Evolutionary conservation across 2,329 filamentous ascomycete genomes (phyloP).

Genomic region (Endothia cerciana): DNA sequence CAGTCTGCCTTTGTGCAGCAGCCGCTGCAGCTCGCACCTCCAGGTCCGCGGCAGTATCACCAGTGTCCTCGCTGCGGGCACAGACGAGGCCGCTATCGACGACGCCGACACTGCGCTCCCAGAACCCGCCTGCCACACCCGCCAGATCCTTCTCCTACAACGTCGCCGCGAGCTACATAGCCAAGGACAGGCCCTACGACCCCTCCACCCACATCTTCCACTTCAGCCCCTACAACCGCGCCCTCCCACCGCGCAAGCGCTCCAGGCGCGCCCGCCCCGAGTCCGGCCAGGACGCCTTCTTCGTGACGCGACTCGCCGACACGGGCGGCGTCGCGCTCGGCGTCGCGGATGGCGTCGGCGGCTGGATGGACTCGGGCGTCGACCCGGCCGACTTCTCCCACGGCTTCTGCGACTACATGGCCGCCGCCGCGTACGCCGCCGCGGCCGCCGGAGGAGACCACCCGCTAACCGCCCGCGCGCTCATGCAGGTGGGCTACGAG

Average conservation of each 20-base stretch:
- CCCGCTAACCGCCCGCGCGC: conserved; percentile 60
- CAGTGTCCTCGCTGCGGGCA: conserved; percentile 4
- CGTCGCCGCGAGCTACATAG: conserved; percentile 75
- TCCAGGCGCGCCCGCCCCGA: conserved; percentile 68
- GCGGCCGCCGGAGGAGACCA: conserved; percentile 42
- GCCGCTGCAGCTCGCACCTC: conserved; percentile 13
- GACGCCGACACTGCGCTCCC: conserved; percentile 30
- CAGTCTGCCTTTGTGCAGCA: not conserved
- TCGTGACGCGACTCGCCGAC: conserved; percentile 79
- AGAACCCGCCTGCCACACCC: conserved; percentile 29
- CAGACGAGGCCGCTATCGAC: conserved; percentile 2
- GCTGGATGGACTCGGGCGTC: conserved; percentile 90
- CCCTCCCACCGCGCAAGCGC: conserved; percentile 54
- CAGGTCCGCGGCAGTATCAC: not conserved
- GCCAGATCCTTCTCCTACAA: conserved; percentile 62
- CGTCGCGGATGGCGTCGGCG: conserved; percentile 92
- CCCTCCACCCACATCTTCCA: conserved; percentile 71
- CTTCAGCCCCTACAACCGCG: conserved; percentile 69
- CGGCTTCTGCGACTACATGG: conserved; percentile 92
- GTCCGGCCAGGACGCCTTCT: conserved; percentile 96
- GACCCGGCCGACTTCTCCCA: conserved; percentile 96
- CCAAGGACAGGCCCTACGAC: conserved; percentile 71
- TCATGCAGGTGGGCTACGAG: conserved; percentile 87
- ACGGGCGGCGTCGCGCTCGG: conserved; percentile 76
- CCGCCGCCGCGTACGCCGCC: conserved; percentile 69